Base-by-base conservation (phyloP, 371 early-diverging fungal genomes). In the Lichtheimia hyalospora region DNA sequence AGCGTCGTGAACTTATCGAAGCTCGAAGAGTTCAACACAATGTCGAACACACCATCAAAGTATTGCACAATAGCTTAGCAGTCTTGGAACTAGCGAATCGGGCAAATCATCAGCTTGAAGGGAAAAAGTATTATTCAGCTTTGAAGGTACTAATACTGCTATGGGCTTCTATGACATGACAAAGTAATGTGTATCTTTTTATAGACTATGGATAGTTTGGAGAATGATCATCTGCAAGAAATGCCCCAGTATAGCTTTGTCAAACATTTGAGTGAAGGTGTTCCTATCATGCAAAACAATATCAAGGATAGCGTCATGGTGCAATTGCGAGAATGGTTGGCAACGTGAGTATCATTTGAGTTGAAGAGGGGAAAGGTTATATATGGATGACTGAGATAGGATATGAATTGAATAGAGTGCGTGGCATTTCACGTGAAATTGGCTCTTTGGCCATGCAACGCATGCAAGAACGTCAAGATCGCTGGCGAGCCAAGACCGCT, bases 321-420 rank as follows among this genome's bases (percentile, higher is more conserved):
- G 13, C 96, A 97, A 66, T 78, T 97, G 73, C 91, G 91, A 56
- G 92, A 93, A 65, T 98, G 99, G 99, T 81, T 95, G 39, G 89
- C 86, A 62, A 89, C 80, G 87, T 92, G 74, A 58, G 79, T 49
- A 34, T 39, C 23, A 25, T 14, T 0, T n/a, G 3, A 12, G 14
- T 43, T 16, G 14, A 43, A 14, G 13, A 6, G 10, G 10, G 6
- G 7, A 28, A 28, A 28, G 28, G 3, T 8, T 10, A 10, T 8
- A 34, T 4, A 34, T 0, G 34, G 34, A 34, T 34, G 6, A 10
- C 2, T 8, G 46, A 34, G 6, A 34, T 27, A 27, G 3, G 3
- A 42, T 14, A 8, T 43, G 16, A 15, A 16, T 24, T 3, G 3
- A 40, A 10, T 66, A 92, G 94, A 25, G 85, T 94, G 10, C 89